These are phyloP conservation scores for Taphrina flavorubra DNA, from an alignment of 1,139 yeast species.

Conservation along the genomic window DNA sequence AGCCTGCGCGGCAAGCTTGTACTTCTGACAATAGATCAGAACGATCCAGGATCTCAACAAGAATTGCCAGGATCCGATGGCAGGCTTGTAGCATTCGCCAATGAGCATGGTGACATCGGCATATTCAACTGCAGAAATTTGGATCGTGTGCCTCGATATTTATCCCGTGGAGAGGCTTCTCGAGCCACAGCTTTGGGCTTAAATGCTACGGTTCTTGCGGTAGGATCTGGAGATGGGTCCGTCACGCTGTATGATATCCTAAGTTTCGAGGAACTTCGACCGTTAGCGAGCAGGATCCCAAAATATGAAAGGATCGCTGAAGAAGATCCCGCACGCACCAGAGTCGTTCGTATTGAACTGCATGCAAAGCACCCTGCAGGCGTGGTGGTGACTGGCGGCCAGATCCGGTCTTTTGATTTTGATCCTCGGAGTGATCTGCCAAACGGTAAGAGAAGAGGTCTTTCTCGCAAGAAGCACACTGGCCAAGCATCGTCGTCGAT, in stretches of 20 bases:
- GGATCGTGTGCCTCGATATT: neutral
- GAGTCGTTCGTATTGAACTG: constrained; percentile 11
- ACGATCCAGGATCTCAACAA: constrained; percentile 7
- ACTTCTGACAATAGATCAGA: neutral
- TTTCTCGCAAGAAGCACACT: constrained; percentile 14
- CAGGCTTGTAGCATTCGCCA: constrained; percentile 1
- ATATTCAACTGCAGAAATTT: neutral
- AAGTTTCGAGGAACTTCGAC: constrained; percentile 8
- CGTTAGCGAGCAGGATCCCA: constrained; percentile 3
- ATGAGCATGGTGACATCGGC: constrained; percentile 3
- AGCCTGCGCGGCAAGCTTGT: neutral
- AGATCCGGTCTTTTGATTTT: constrained; percentile 17
- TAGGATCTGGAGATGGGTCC: constrained; percentile 22
- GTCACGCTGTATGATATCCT: constrained; percentile 6
- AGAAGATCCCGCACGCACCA: constrained; percentile 9
- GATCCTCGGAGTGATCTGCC: constrained; percentile 16
- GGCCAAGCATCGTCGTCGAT: neutral
- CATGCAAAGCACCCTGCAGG: constrained; percentile 16
- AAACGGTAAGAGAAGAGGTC: constrained; percentile 32
- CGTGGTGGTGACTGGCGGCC: constrained; percentile 9
- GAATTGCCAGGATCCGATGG: neutral
- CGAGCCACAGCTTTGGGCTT: constrained; percentile 1
- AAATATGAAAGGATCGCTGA: constrained; percentile 14
- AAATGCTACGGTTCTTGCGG: constrained; percentile 13
- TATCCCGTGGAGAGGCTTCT: neutral